A percentile compares a stretch with the other conserved stretches of the same genome.
These are phyloP conservation scores for Oryza meyeriana DNA, from an alignment of 176 grass and related monocot genomes.

Conservation along the genomic window DNA sequence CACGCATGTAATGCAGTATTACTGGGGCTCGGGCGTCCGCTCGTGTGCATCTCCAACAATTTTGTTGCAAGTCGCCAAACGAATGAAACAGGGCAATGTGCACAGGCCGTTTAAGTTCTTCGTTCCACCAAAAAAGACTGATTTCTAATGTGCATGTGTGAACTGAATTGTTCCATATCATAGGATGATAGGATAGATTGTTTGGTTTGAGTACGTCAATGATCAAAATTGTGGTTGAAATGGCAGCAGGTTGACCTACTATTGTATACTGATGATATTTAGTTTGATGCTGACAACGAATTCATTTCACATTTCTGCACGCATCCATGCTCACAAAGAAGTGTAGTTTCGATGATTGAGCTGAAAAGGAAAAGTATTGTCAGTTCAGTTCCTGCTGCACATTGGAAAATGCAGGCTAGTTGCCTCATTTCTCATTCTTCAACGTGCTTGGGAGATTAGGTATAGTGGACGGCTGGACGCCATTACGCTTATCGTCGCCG, in stretches of 20 bases:
- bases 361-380: background rate
- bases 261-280: background rate
- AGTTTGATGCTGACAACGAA: background rate
- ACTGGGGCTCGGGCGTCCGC: constrained; percentile 10
- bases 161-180: background rate
- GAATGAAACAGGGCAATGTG: background rate
- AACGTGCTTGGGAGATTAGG: too few species aligned
- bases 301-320: background rate
- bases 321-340: too few species aligned
- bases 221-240: background rate
- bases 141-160: background rate
- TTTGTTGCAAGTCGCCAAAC: background rate
- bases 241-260: background rate
- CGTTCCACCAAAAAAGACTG: background rate
- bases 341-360: too few species aligned
- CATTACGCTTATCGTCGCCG: too few species aligned
- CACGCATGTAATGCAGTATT: constrained; percentile 21
- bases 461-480: too few species aligned
- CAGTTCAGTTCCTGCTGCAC: background rate
- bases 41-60: constrained; percentile 22
- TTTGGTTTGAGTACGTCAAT: background rate
- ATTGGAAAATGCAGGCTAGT: too few species aligned
- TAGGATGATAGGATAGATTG: background rate
- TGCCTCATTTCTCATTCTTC: too few species aligned
- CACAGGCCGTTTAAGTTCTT: background rate